A percentile compares a stretch with the other conserved stretches of the same genome.
Evolutionary conservation across 305 asterid species (phyloP).

Genomic region (Fraxinus baroniana): DNA sequence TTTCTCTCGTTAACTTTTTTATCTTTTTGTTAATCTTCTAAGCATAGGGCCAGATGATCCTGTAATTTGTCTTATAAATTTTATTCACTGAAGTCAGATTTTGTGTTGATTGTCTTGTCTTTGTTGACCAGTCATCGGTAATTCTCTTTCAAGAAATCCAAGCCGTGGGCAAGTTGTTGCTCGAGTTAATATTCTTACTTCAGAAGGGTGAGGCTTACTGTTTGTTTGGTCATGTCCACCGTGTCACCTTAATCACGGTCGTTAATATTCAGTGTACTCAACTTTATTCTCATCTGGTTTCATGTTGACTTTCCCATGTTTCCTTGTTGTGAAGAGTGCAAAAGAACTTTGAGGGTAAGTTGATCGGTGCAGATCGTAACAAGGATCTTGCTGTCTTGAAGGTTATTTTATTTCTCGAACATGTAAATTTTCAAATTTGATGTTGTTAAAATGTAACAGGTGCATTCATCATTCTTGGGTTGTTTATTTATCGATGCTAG

Average conservation of each 20-base stretch:
- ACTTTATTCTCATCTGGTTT: conserved; percentile 6
- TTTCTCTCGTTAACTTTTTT: background rate
- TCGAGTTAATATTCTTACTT: conserved; percentile 78
- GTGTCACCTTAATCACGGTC: background rate
- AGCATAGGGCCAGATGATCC: background rate
- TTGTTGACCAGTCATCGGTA: conserved; percentile 71
- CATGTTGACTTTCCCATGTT: conserved; percentile 4
- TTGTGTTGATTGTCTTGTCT: conserved; percentile 18
- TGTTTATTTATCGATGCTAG: background rate
- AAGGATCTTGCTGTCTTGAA: conserved; percentile 97
- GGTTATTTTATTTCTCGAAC: conserved; percentile 40
- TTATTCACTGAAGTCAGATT: background rate
- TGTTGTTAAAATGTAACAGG: background rate
- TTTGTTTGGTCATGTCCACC: conserved; percentile 5
- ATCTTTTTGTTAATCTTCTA: background rate
- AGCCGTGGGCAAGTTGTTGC: conserved; percentile 88
- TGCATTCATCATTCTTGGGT: background rate
- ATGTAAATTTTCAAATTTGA: background rate
- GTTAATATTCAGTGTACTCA: background rate
- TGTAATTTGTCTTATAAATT: background rate
- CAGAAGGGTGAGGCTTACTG: conserved; percentile 72
- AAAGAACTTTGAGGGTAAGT: conserved; percentile 86
- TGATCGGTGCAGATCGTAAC: conserved; percentile 90
- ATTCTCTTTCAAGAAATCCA: conserved; percentile 87
- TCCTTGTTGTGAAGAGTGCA: conserved; percentile 57